Evolutionary conservation across 2,329 filamentous ascomycete species (phyloP).

Genomic region (Thermoascus crustaceus): DNA sequence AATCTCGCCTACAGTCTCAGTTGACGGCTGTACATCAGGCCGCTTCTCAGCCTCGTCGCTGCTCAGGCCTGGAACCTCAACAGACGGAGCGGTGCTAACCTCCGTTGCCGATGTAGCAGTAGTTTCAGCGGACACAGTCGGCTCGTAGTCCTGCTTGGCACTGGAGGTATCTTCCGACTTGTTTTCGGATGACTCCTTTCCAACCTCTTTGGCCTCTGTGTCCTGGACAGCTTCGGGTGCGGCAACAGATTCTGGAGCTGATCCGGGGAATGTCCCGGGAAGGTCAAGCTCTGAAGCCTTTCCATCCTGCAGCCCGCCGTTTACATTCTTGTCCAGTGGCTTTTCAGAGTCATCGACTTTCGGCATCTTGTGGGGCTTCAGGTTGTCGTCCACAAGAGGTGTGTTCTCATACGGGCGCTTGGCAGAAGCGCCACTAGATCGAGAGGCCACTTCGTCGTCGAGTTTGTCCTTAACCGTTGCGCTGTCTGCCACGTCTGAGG

Average conservation of each 20-base stretch:
- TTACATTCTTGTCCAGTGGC: neutral
- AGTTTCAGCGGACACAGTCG: neutral
- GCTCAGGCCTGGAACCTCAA: neutral
- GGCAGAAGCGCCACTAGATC: constrained; percentile 11
- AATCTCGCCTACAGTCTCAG: too few species aligned
- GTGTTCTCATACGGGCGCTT: constrained; percentile 32
- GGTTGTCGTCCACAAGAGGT: constrained; percentile 21
- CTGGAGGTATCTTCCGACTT: neutral
- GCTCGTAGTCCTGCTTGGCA: neutral
- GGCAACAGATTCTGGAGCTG: constrained; percentile 6
- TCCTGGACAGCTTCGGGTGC: constrained; percentile 3
- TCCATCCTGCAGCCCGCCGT: neutral
- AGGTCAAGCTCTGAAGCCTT: constrained; percentile 1
- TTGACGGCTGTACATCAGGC: too few species aligned
- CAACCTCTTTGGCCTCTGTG: neutral
- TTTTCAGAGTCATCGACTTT: constrained; percentile 21
- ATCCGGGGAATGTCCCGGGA: constrained; percentile 6
- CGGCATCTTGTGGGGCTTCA: constrained; percentile 28
- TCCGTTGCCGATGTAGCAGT: neutral
- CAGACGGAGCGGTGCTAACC: neutral
- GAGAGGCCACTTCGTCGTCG: constrained; percentile 7
- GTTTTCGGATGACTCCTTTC: neutral
- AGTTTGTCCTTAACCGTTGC: neutral
- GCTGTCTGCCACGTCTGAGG: too few species aligned
- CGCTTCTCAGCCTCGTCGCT: too few species aligned